Conservation (phyloP, 805 yeast species). For the Wickerhamomyces pijperi region DNA sequence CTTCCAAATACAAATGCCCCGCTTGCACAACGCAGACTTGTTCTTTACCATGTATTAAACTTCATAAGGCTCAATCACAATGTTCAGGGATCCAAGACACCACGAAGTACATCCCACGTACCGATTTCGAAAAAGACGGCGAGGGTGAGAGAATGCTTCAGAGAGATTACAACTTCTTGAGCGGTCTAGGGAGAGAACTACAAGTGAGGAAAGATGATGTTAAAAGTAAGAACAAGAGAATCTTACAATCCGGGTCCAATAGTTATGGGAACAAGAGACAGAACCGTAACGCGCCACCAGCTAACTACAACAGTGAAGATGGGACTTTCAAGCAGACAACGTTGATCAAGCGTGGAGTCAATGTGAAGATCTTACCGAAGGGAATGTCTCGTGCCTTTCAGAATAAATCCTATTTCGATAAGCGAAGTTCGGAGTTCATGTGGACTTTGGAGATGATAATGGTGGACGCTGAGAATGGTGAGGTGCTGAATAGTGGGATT, state of each 20-base stretch:
- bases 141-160: conserved; percentile 31
- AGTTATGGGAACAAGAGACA: conserved; percentile 13
- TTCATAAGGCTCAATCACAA: conserved; percentile 49
- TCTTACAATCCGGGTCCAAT: conserved; percentile 17
- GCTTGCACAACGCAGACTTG: conserved; percentile 62
- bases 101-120: conserved; percentile 41
- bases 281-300: conserved; percentile 5
- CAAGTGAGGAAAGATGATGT: conserved; percentile 47
- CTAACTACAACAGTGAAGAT: conserved; percentile 3
- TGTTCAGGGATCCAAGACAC: conserved; percentile 64
- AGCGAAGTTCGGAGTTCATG: conserved; percentile 42
- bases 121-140: conserved; percentile 26
- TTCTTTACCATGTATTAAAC: conserved; percentile 55
- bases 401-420: conserved; percentile 66
- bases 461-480: conserved; percentile 20
- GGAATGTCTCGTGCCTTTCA: conserved; percentile 62
- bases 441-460: conserved; percentile 79
- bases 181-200: conserved; percentile 46
- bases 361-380: conserved; percentile 47
- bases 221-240: conserved; percentile 31
- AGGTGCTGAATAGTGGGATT: conserved; percentile 23
- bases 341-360: conserved; percentile 51
- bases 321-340: conserved; percentile 2
- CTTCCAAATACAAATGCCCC: conserved; percentile 68
- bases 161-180: conserved; percentile 73